Evolutionary conservation across 176 grass and related monocot genomes (phyloP).

Genomic region (Cymbopogon citratus): DNA sequence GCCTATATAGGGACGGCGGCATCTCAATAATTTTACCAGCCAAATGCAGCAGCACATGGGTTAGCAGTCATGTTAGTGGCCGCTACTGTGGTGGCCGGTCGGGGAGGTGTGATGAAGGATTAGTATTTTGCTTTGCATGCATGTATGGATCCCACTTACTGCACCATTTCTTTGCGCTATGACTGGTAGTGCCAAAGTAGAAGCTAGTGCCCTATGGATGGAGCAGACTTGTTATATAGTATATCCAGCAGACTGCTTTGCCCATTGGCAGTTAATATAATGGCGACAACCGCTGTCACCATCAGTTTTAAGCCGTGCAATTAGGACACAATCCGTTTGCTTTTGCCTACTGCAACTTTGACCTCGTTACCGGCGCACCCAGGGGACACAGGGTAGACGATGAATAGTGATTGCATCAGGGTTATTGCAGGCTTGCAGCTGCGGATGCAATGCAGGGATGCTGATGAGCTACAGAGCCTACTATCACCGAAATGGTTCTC

Average conservation of each 20-base stretch:
- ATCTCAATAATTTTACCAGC: neutral
- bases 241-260: neutral
- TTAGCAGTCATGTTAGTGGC: neutral
- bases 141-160: neutral
- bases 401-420: neutral
- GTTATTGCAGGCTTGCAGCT: neutral
- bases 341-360: neutral
- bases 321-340: neutral
- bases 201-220: neutral
- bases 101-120: neutral
- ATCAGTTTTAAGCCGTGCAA: neutral
- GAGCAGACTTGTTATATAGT: neutral
- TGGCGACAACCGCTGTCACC: constrained; percentile 9
- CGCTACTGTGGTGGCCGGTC: neutral
- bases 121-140: neutral
- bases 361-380: neutral
- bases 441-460: neutral
- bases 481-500: neutral
- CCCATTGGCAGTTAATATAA: neutral
- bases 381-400: neutral
- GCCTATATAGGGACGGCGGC: constrained; percentile 16
- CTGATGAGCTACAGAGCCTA: neutral
- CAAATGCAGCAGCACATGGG: constrained; percentile 10
- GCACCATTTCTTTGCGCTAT: neutral
- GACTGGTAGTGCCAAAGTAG: neutral